Base-by-base conservation (phyloP, 176 grass and related monocot species). In the Phoenix dactylifera region DNA sequence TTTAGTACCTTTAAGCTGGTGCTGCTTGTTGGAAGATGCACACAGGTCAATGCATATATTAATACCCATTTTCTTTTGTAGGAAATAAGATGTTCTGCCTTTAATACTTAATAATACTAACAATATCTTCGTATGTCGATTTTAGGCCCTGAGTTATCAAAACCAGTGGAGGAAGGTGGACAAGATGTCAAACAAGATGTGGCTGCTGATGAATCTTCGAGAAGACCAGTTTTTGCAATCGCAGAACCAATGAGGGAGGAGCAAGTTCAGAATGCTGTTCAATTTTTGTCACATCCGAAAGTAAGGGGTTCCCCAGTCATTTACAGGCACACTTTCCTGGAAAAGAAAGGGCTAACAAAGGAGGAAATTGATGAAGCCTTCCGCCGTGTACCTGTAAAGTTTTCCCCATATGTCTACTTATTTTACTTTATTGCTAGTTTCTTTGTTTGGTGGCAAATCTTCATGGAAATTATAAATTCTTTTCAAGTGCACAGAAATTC, bases 351-450 rank as follows among this genome's bases (percentile, higher is more conserved):
- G 16, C 67, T 91, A n/a, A 88, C 80, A 3, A 85, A 77, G 39
- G 83, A 90, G 29, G 92, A 96, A 74, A 85, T 96, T 30, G 83
- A 90, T 24, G 92, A 96, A 63, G 86, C 92, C 54, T 96, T 96
- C 66, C 72, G 83, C 4, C 78, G 72, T 64, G 83, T 90, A 20
- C 83, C 92, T 54, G 92, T 97, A 85, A 74, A 64, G 68, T 67
- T 6, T 69, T 14, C 52, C 7, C 72, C 35, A 44, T 44, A 44
- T 29, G 28, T 29, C 15, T 52, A 18, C 2, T 60, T 44, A 44
- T 44, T 44, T 44, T 44, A 14, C 35, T 44, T 44, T 44, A 44
- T 12, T 12, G 35, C 10, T 44, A 44, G 35, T 44, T 44, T 44
- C 35, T 12, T 44, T 44, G 7, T 44, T 44, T 44, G 10, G 10